Evolutionary conservation across 225 moss, liverwort and hornwort genomes (phyloP).

Genomic region (Bryum argenteum): DNA sequence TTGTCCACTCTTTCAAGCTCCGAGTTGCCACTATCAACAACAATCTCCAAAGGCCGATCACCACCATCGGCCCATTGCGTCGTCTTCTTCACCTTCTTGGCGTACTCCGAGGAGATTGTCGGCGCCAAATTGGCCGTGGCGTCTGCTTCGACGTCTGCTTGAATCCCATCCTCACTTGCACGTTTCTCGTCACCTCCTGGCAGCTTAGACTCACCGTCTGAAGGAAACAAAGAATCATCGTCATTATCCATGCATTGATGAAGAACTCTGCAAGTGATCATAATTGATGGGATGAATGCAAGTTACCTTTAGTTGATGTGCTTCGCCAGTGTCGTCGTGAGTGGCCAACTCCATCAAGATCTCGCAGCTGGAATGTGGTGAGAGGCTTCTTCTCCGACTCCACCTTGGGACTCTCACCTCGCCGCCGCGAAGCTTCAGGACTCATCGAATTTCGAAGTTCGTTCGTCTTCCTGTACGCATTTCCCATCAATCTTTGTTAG

Average conservation of each 20-base stretch:
- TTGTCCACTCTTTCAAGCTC: conserved; percentile 11
- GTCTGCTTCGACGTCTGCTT: conserved; percentile 26
- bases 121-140: conserved; percentile 12
- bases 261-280: too few species aligned
- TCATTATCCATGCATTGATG: too few species aligned
- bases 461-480: conserved; percentile 30
- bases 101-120: neutral
- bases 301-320: conserved; percentile 34
- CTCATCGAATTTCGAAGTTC: conserved; percentile 8
- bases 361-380: conserved; percentile 36
- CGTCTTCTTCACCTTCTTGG: conserved; percentile 27
- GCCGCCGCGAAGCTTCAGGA: conserved; percentile 31
- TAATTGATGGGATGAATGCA: too few species aligned
- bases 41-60: conserved; percentile 46
- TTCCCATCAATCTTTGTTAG: too few species aligned
- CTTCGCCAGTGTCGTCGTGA: conserved; percentile 24
- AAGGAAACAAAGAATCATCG: too few species aligned
- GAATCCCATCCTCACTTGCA: neutral
- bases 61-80: conserved; percentile 39
- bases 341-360: conserved; percentile 36
- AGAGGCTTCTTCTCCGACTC: conserved; percentile 28
- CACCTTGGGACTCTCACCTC: conserved; percentile 25
- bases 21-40: conserved; percentile 32
- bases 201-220: too few species aligned
- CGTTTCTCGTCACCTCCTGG: neutral